These are phyloP conservation scores for Psilocybe azurescens DNA, from an alignment of 768 basidiomycete species.

Conservation along the genomic window DNA sequence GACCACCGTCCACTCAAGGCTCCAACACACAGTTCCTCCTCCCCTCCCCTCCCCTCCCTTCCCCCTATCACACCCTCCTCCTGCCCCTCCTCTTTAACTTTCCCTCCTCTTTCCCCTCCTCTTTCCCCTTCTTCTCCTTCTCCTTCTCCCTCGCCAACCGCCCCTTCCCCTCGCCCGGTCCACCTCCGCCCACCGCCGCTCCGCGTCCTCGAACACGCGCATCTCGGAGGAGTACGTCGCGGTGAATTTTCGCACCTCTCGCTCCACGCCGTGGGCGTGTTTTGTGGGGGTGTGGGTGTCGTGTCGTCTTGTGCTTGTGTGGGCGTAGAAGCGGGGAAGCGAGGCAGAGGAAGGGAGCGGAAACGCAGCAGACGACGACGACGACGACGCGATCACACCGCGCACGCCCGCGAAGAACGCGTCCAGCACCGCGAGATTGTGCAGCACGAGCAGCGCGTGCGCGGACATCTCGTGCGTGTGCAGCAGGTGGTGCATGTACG, in stretches of 20 bases:
- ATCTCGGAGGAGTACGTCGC: conserved; percentile 50
- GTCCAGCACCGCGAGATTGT: conserved; percentile 75
- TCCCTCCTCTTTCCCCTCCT: conserved; percentile 56
- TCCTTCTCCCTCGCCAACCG: conserved; percentile 68
- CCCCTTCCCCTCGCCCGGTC: conserved; percentile 79
- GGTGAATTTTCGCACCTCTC: conserved; percentile 58
- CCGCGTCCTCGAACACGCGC: conserved; percentile 56
- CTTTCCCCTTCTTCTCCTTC: too few species aligned
- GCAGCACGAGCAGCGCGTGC: conserved; percentile 73
- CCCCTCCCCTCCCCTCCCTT: too few species aligned
- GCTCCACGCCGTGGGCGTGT: conserved; percentile 36
- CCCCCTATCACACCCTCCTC: too few species aligned
- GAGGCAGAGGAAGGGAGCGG: too few species aligned
- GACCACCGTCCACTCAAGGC: too few species aligned
- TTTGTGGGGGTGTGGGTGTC: too few species aligned
- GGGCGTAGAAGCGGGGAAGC: too few species aligned
- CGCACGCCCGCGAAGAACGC: conserved; percentile 69
- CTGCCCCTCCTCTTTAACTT: too few species aligned
- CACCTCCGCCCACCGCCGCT: conserved; percentile 62
- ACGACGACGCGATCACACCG: too few species aligned
- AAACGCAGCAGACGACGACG: too few species aligned
- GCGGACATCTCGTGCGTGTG: conserved; percentile 93
- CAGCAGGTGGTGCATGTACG: conserved; percentile 85
- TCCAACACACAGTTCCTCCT: too few species aligned
- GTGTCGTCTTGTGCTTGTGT: too few species aligned